Conservation (phyloP, 345 rosid species). For the Corymbia maculata region DNA sequence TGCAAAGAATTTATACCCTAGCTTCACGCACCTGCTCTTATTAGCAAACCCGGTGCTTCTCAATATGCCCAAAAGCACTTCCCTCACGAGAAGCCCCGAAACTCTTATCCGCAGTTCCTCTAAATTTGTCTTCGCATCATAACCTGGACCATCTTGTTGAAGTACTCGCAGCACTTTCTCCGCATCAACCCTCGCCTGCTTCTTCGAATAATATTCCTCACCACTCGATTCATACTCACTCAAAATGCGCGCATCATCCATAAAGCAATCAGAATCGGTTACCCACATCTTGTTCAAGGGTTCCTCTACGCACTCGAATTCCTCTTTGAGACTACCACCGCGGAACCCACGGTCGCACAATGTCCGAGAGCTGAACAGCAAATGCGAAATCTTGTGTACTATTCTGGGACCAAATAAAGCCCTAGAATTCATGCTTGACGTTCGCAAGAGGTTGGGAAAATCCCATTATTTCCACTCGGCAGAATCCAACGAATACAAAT, state of each 20-base stretch:
- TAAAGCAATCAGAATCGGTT: conserved; percentile 15
- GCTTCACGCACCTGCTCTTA: conserved; percentile 47
- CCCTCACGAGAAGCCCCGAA: conserved; percentile 73
- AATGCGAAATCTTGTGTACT: not conserved
- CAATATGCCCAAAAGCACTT: conserved; percentile 67
- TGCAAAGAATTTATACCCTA: conserved; percentile 64
- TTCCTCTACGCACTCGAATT: conserved; percentile 43
- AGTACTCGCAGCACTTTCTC: conserved; percentile 46
- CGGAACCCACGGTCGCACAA: not conserved
- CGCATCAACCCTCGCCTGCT: conserved; percentile 35
- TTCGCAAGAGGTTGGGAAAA: not conserved
- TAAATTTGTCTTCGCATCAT: conserved; percentile 32
- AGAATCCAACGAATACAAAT: not conserved
- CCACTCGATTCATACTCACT: conserved; percentile 3
- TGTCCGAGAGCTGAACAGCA: not conserved
- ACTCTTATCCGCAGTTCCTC: conserved; percentile 49
- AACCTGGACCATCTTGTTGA: conserved; percentile 52
- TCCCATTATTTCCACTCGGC: not conserved
- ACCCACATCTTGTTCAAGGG: conserved; percentile 39
- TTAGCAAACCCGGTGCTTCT: conserved; percentile 28
- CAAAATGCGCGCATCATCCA: conserved; percentile 7
- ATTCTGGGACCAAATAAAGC: not conserved
- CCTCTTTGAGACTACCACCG: conserved; percentile 1
- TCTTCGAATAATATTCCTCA: conserved; percentile 2
- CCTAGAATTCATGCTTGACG: not conserved